A percentile compares a stretch with the other conserved stretches of the same genome.
Conservation (phyloP, 345 rosid species). For the Kernera saxatilis region DNA sequence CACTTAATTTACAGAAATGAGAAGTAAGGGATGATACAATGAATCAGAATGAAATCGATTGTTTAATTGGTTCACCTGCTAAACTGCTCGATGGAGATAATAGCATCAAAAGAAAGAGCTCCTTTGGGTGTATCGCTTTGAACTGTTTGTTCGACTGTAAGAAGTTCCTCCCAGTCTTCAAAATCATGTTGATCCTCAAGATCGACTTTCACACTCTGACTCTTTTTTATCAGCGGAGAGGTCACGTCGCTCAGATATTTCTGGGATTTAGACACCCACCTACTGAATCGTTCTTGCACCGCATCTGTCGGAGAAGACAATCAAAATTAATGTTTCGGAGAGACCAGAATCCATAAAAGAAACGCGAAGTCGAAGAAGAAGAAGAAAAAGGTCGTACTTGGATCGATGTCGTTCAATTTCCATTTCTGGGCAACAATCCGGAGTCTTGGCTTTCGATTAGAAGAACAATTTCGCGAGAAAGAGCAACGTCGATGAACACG, state of each 20-base stretch:
- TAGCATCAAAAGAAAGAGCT: conserved; percentile 64
- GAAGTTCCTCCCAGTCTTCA: conserved; percentile 60
- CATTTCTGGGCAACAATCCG: conserved; percentile 55
- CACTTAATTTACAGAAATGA: background rate
- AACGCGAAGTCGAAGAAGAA: background rate
- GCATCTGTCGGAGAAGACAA: conserved; percentile 40
- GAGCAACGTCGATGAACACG: conserved; percentile 9
- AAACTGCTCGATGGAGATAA: conserved; percentile 87
- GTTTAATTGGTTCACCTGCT: conserved; percentile 56
- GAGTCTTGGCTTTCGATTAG: conserved; percentile 39
- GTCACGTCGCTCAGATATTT: conserved; percentile 50
- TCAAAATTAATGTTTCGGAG: background rate
- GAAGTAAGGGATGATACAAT: background rate
- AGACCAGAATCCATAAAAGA: background rate
- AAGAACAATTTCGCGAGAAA: conserved; percentile 19
- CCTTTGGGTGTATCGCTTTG: conserved; percentile 53
- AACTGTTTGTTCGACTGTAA: conserved; percentile 67
- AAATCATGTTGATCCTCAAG: conserved; percentile 36
- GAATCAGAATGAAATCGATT: background rate
- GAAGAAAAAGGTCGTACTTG: conserved; percentile 38
- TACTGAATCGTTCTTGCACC: conserved; percentile 61
- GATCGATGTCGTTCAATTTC: conserved; percentile 65
- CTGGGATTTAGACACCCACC: conserved; percentile 86
- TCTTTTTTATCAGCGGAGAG: conserved; percentile 55
- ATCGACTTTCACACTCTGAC: conserved; percentile 45